These are phyloP conservation scores for Arbutus unedo DNA, from an alignment of 148 eudicot species.

Conservation along the genomic window DNA sequence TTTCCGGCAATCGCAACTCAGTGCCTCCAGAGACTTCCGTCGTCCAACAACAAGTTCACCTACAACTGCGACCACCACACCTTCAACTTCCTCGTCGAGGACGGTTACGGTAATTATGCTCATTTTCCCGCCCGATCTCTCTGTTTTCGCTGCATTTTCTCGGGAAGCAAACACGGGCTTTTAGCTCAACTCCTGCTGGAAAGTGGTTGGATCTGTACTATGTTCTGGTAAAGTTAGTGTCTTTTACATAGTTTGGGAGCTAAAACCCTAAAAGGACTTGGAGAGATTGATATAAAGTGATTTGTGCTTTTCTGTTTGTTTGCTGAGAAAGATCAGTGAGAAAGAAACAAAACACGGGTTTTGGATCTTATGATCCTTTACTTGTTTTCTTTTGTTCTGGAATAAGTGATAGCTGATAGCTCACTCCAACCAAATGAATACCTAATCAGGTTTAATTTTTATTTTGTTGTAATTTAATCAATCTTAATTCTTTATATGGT, in stretches of 20 bases:
- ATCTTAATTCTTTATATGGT: not conserved
- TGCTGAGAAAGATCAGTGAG: not conserved
- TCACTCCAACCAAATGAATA: not conserved
- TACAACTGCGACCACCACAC: slow-evolving; percentile 53
- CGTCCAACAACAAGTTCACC: slow-evolving; percentile 42
- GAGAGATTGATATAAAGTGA: not conserved
- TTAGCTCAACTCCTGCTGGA: not conserved
- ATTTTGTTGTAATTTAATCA: not conserved
- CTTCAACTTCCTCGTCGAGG: slow-evolving; percentile 46
- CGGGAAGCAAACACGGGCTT: not conserved
- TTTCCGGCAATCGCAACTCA: slow-evolving; percentile 52
- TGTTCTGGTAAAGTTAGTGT: not conserved
- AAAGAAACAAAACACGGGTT: not conserved
- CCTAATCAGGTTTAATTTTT: not conserved
- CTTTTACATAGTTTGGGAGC: not conserved
- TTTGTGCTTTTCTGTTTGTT: not conserved
- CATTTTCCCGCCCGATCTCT: not conserved
- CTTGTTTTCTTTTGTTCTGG: not conserved
- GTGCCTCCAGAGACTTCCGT: slow-evolving; percentile 44
- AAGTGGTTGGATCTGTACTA: slow-evolving; percentile 4
- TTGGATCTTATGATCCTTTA: not conserved
- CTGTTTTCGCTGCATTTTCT: slow-evolving; percentile 5
- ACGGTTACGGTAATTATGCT: slow-evolving; percentile 39
- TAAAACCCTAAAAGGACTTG: not conserved
- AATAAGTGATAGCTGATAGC: not conserved